Base-by-base conservation (phyloP, 352 stramenopile genomes). In the Globisporangium nagaii region DNA sequence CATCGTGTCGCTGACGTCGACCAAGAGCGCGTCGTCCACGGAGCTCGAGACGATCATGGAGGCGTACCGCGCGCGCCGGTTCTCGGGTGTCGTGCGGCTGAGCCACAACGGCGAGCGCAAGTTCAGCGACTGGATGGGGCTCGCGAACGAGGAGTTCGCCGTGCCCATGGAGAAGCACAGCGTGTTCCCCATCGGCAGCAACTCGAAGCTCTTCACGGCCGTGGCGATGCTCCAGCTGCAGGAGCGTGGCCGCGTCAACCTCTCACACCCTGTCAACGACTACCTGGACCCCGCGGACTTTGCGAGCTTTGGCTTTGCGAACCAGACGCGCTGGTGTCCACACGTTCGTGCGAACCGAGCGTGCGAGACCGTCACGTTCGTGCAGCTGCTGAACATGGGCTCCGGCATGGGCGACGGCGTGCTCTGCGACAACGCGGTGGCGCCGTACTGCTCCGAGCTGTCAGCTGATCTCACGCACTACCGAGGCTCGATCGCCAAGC, bases 201-300 rank as follows among this genome's bases (percentile, higher is more conserved):
- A 88, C 56, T 71, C 76, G 12, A 81, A 86, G 53, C 66, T 88
- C 11, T 76, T 88, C 36, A 68, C 63, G 12, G 46, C 74, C 2
- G 62, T 86, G 17, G 68, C 74, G n/a, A 60, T 86, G 62, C 61
- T 83, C 40, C 77, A 88, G 46, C 60, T 88, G 51, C 72, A 88
- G 51, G 77, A 88, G 49, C 63, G 61, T 31, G 60, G 62, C 0
- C 27, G 41, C 19, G 73, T 88, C 4, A 58, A 75, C 6, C 43
- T 88, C 10, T 48, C 67, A 7, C 28, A 53, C 0, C 44, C 72
- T 0, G 65, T 86, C 30, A 73, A 66, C 22, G 32, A 58, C 15
- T 74, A 76, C 39, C 60, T 84, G 20, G 68, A 63, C 27, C 19
- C 46, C 0, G 27, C 64, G 2, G 77, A 86, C 62, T 84, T 82